Evolutionary conservation across 257 asterid species (phyloP).

Genomic region (Nicotiana sylvestris): DNA sequence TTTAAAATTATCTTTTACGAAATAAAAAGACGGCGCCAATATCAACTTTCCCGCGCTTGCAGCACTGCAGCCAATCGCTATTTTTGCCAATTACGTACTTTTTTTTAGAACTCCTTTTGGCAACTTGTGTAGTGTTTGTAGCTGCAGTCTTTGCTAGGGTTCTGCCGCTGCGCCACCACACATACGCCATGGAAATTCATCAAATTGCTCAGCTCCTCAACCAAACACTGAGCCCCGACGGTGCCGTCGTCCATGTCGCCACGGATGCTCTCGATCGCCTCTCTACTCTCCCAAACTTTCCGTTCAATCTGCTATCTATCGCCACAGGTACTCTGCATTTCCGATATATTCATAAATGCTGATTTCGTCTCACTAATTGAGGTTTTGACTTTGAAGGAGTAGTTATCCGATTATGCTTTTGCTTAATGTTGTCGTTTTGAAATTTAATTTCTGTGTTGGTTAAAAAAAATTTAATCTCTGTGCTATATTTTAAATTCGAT

Average conservation of each 20-base stretch:
- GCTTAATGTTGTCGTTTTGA: neutral
- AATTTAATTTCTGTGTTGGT: neutral
- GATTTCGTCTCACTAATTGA: neutral
- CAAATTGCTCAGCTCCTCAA: constrained; percentile 22
- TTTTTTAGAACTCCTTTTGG: neutral
- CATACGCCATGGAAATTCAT: constrained; percentile 21
- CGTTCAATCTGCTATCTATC: constrained; percentile 29
- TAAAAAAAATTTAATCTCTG: neutral
- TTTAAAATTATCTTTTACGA: no score
- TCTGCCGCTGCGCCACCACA: constrained; percentile 15
- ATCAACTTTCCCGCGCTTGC: constrained; percentile 29
- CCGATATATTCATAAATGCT: neutral
- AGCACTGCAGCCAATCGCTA: neutral
- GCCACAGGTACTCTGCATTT: constrained; percentile 22
- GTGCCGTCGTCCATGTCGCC: constrained; percentile 16
- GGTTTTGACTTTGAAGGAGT: neutral
- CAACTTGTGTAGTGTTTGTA: neutral
- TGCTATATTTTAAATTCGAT: neutral
- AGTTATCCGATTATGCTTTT: neutral
- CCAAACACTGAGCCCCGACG: constrained; percentile 30
- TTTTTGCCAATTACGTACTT: neutral
- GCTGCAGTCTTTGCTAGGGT: constrained; percentile 18
- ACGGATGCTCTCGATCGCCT: constrained; percentile 28
- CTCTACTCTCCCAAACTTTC: constrained; percentile 25
- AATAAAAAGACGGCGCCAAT: neutral